Evolutionary conservation across 768 basidiomycete species (phyloP).

Genomic region (Naematelia aurantialba): DNA sequence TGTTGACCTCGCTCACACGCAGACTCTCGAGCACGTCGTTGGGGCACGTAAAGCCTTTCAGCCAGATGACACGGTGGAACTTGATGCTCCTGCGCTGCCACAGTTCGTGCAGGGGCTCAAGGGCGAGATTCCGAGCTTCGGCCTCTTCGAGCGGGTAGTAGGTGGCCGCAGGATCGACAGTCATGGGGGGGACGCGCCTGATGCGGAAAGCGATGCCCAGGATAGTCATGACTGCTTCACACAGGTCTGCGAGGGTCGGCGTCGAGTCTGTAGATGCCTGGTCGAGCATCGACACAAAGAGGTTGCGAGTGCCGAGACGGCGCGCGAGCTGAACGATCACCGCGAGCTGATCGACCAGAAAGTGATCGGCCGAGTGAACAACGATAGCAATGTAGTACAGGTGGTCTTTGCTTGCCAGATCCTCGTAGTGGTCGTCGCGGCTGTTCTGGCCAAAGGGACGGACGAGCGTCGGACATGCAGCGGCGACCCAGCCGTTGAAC

Average conservation of each 20-base stretch:
- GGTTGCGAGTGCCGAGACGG: constrained; percentile 77
- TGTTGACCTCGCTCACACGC: constrained; percentile 80
- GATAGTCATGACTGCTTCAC: constrained; percentile 88
- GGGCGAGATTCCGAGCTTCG: constrained; percentile 81
- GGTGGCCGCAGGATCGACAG: constrained; percentile 73
- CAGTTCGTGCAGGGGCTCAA: constrained; percentile 86
- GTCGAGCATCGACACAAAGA: constrained; percentile 98
- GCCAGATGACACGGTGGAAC: constrained; percentile 90
- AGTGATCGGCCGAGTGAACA: constrained; percentile 97
- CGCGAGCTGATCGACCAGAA: constrained; percentile 95
- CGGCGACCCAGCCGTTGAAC: constrained; percentile 96
- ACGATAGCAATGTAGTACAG: constrained; percentile 93
- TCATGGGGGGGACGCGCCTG: constrained; percentile 87
- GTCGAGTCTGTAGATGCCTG: constrained; percentile 94
- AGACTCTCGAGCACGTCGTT: constrained; percentile 96
- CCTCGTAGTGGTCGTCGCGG: constrained; percentile 79
- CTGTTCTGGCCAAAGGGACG: constrained; percentile 95
- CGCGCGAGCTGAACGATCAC: constrained; percentile 94
- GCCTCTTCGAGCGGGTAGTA: constrained; percentile 97
- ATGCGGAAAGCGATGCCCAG: constrained; percentile 92
- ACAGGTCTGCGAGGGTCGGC: constrained; percentile 86
- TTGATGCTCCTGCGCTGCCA: constrained; percentile 68
- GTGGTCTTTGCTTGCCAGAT: constrained; percentile 74
- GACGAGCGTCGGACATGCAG: constrained; percentile 83
- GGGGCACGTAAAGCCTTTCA: constrained; percentile 98